Conservation (phyloP, 768 basidiomycete genomes). For the Aureoboletus auriporus region DNA sequence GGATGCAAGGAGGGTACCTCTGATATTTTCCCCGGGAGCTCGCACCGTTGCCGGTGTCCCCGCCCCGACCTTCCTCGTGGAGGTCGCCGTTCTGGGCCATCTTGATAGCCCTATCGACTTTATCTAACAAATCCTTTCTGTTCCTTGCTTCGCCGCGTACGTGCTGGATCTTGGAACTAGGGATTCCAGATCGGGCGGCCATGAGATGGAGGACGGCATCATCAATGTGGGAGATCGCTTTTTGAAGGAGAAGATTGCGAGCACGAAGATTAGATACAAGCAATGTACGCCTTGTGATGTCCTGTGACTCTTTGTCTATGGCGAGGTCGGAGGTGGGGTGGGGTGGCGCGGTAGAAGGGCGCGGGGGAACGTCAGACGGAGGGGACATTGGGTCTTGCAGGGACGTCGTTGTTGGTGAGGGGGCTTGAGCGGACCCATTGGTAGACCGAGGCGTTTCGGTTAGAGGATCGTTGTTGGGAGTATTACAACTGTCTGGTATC, state of each 20-base stretch:
- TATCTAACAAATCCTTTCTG: slow-evolving; percentile 29
- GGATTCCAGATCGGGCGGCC: slow-evolving; percentile 31
- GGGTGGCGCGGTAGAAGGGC: slow-evolving; percentile 27
- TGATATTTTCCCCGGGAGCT: not conserved
- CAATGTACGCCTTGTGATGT: slow-evolving; percentile 13
- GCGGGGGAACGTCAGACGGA: slow-evolving; percentile 15
- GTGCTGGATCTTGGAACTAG: slow-evolving; percentile 28
- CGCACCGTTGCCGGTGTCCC: not conserved
- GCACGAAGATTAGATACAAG: slow-evolving; percentile 29
- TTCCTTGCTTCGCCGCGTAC: slow-evolving; percentile 28
- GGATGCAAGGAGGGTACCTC: slow-evolving; percentile 13
- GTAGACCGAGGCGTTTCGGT: slow-evolving; percentile 7
- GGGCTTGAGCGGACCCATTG: slow-evolving; percentile 17
- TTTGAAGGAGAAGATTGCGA: slow-evolving; percentile 29
- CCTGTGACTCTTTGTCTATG: slow-evolving; percentile 11
- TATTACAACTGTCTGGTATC: slow-evolving; percentile 19
- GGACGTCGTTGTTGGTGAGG: slow-evolving; percentile 5
- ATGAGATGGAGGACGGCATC: slow-evolving; percentile 27
- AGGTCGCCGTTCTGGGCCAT: slow-evolving; percentile 23
- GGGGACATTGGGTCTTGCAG: slow-evolving; percentile 6
- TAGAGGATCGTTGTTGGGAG: slow-evolving; percentile 8
- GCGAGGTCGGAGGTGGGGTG: slow-evolving; percentile 15
- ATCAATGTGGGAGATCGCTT: slow-evolving; percentile 30
- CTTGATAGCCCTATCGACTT: slow-evolving; percentile 26
- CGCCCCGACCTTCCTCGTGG: slow-evolving; percentile 3